Base-by-base conservation (phyloP, 176 grass and related monocot species). In the Bromus sterilis region DNA sequence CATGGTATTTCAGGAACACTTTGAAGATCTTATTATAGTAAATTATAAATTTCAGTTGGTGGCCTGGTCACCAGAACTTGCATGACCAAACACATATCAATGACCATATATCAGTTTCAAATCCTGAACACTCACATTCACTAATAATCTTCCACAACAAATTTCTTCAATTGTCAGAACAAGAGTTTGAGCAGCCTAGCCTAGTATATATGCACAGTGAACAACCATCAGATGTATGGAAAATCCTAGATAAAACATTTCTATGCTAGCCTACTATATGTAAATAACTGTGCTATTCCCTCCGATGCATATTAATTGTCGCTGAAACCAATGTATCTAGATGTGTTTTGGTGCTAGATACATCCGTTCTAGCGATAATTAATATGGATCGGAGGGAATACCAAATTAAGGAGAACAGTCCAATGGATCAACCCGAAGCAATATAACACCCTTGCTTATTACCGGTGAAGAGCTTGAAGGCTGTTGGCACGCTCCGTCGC, bases 381-480 rank as follows among this genome's bases (percentile, higher is more conserved):
- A n/a, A n/a, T n/a, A n/a, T n/a, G n/a, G n/a, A n/a, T n/a, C n/a
- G n/a, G n/a, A n/a, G n/a, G n/a, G n/a, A n/a, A n/a, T n/a, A n/a
- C n/a, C n/a, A n/a, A n/a, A n/a, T n/a, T n/a, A n/a, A n/a, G n/a
- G n/a, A n/a, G n/a, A 71, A 46, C 6, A 43, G 56, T 9, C 28
- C 11, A 14, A 46, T 46, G 5, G 29, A 74, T 74, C 29, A 64
- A 64, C 30, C 36, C 1, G 2, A 51, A 61, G 28, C 21, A 83
- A 20, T n/a, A 36, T 3, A 39, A 7, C 40, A 29, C 2, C 28
- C 13, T 33, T 21, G 21, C 2, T 7, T 2, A 63, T 39, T 76
- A 92, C 90, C 90, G 2, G 90, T 92, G 71, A 89, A 92, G 49
- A 92, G 86, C n/a, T 89, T 92, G 87, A 92, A 92, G 33, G 90